Percentiles rank a stretch among this genome's conserved stretches.
phyloP scores from a whole-genome alignment of 2,329 filamentous ascomycete genomes.

The Talaromyces funiculosus region DNA sequence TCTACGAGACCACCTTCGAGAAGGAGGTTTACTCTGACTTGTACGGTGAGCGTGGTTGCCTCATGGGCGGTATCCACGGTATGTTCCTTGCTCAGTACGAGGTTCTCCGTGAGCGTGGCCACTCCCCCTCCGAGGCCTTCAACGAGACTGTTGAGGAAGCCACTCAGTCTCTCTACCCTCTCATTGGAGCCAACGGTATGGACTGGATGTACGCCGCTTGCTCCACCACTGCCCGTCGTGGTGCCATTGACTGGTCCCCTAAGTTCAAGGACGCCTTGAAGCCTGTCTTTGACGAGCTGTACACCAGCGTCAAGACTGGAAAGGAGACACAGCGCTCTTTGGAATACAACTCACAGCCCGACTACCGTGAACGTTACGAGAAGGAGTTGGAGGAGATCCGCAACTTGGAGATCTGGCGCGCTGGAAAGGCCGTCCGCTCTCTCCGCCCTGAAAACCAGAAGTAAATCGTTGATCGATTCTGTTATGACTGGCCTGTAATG shows the following conservation, averaged over 20 bases:
- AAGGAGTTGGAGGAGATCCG: slow-evolving; percentile 98
- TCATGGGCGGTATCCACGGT: slow-evolving; percentile 99
- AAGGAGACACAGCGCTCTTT: slow-evolving; percentile 93
- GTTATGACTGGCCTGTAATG: slow-evolving; percentile 13
- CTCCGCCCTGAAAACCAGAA: slow-evolving; percentile 85
- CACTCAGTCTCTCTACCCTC: slow-evolving; percentile 93
- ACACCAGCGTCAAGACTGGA: slow-evolving; percentile 85
- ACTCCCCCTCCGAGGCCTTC: slow-evolving; percentile 97
- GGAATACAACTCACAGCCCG: slow-evolving; percentile 90
- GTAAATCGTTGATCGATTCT: slow-evolving; percentile 40
- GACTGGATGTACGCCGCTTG: slow-evolving; percentile 99
- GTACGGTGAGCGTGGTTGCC: slow-evolving; percentile 98
- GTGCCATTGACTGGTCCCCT: slow-evolving; percentile 97
- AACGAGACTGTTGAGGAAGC: slow-evolving; percentile 99
- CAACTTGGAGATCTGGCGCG: slow-evolving; percentile 96
- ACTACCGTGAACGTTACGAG: slow-evolving; percentile 97
- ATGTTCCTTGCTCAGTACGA: slow-evolving; percentile 99
- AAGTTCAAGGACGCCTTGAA: slow-evolving; percentile 97
- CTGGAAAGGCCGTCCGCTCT: slow-evolving; percentile 90
- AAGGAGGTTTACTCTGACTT: slow-evolving; percentile 99
- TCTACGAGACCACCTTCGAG: slow-evolving; percentile 99
- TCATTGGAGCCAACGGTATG: slow-evolving; percentile 97
- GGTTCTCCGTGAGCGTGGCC: slow-evolving; percentile 96
- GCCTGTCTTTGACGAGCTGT: slow-evolving; percentile 97
- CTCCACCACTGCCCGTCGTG: slow-evolving; percentile 96